Base-by-base conservation (phyloP, 176 grass and related monocot species). In the Juncus inflexus region DNA sequence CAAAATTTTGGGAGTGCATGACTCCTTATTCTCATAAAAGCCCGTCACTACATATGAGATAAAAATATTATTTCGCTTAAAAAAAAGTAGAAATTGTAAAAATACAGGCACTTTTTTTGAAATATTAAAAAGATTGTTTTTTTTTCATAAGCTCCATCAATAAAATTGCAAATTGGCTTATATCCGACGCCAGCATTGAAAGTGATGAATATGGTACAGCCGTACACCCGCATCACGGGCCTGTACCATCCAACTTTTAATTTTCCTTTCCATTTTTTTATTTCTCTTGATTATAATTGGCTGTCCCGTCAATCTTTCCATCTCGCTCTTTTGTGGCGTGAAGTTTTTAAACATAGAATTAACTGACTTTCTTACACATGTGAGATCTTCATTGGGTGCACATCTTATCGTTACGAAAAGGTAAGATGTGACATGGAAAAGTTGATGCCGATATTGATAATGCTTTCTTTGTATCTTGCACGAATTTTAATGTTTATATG, bases 201-300 rank as follows among this genome's bases (percentile, higher is more conserved):
- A 52, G 60, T 10, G 9, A 53, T 41, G 7, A 74, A 61, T 52
- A 74, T 74, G 35, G 19, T 51, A 65, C 53, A 55, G 38, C 74
- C 74, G 74, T 76, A 76, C 62, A 57, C 37, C 50, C 74, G 74
- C 61, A 66, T 66, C 74, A 58, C 61, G 51, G 74, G 62, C 62
- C 2, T 66, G 35, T 15, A 35, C 38, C 51, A 5, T 52, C 43
- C 11, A 28, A 28, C 19, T 28, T 28, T 28, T 28, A 28, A 28
- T 19, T 64, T 49, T 55, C 63, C 65, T 69, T 35, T 37, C 50
- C 53, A 54, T 54, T 40, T 12, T 50, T 74, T 63, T 63, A 11
- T 6, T 53, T 42, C 3, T 12, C 50, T n/a, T 37, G 3, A 39
- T 55, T 59, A 9, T 15, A 53, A 6, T 58, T 58, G 41, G 12